Conservation (phyloP, 1,284 basidiomycete genomes). For the Chalciporus piperatoides region DNA sequence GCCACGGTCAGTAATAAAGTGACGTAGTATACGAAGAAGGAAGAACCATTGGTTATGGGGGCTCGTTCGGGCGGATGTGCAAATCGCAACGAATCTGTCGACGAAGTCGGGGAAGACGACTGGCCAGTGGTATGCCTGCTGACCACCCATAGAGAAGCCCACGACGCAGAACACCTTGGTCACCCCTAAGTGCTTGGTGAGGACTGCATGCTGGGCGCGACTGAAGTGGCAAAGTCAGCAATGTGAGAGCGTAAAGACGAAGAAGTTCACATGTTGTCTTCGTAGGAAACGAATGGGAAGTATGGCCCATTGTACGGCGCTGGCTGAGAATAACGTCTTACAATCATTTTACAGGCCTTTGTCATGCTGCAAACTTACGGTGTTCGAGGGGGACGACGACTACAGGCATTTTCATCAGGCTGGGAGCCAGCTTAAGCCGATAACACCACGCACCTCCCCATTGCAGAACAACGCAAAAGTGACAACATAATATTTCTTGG, state of each 20-base stretch:
- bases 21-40: background rate
- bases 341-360: background rate
- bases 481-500: conserved; percentile 48
- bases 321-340: conserved; percentile 26
- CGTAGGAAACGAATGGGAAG: conserved; percentile 44
- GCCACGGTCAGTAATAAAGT: conserved; percentile 1
- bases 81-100: conserved; percentile 36
- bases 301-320: conserved; percentile 41
- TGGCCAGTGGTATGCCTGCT: conserved; percentile 41
- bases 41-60: conserved; percentile 38
- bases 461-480: conserved; percentile 56
- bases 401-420: conserved; percentile 6
- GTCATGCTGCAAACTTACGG: conserved; percentile 32
- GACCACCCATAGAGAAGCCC: conserved; percentile 63
- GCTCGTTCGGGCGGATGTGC: conserved; percentile 37
- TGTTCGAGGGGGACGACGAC: conserved; percentile 64
- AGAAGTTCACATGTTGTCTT: conserved; percentile 52
- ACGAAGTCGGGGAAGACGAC: conserved; percentile 37
- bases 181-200: conserved; percentile 47
- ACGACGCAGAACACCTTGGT: conserved; percentile 48
- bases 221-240: conserved; percentile 28
- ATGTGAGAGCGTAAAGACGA: background rate
- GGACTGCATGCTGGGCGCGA: conserved; percentile 53
- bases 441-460: conserved; percentile 43
- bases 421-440: background rate